Evolutionary conservation across 495 filamentous ascomycete species (phyloP).

Genomic region (Podospora bellae-mahoneyi): DNA sequence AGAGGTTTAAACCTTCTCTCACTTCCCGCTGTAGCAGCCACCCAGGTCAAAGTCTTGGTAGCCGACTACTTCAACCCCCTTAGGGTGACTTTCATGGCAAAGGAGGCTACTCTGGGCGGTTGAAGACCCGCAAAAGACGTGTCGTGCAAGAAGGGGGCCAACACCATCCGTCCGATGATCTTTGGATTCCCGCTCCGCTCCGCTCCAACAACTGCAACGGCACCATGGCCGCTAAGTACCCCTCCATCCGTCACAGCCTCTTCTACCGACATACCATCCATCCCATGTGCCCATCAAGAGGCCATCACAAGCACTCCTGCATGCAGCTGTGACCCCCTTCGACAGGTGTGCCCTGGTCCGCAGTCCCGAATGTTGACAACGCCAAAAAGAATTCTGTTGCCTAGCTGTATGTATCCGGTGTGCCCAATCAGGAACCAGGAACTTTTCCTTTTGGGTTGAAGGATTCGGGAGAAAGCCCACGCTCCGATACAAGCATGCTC

Average conservation of each 20-base stretch:
- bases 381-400: slow-evolving; percentile 19
- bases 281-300: not conserved
- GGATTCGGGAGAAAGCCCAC: slow-evolving; percentile 1
- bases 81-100: not conserved
- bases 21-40: not conserved
- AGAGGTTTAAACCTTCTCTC: no score
- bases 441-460: not conserved
- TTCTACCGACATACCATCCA: not conserved
- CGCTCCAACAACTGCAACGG: not conserved
- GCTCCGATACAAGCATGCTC: not conserved
- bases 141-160: not conserved
- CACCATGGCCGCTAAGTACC: not conserved
- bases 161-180: not conserved
- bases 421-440: slow-evolving; percentile 8
- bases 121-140: not conserved
- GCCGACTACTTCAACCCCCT: slow-evolving; percentile 2
- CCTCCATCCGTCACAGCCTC: not conserved
- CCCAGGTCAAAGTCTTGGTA: not conserved
- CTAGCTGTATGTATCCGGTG: slow-evolving; percentile 9
- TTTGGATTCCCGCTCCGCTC: slow-evolving; percentile 1
- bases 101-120: not conserved
- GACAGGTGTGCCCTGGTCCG: not conserved
- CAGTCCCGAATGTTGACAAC: not conserved
- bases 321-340: slow-evolving; percentile 7
- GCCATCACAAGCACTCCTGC: slow-evolving; percentile 9